phyloP scores from a whole-genome alignment of 495 filamentous ascomycete species.

The Aspergillus diversus region DNA sequence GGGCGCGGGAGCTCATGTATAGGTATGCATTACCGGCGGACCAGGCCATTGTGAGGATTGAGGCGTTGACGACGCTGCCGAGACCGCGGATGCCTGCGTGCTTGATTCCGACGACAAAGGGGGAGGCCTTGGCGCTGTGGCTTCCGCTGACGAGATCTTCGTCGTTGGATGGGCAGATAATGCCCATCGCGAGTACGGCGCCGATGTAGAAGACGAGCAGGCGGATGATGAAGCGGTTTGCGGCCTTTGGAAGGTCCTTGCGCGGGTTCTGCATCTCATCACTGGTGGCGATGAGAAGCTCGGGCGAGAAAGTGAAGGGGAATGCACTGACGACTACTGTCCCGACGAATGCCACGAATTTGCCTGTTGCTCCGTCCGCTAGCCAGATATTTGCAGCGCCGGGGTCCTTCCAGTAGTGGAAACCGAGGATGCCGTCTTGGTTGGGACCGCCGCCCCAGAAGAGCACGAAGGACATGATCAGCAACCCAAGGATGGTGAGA shows the following conservation, averaged over 20 bases:
- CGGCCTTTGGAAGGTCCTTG: too few relatives aligned
- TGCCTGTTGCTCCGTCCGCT: slow-evolving; percentile 24
- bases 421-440: slow-evolving; percentile 36
- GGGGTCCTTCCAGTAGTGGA: slow-evolving; percentile 36
- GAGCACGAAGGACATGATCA: slow-evolving; percentile 31
- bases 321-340: slow-evolving; percentile 28
- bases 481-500: slow-evolving; percentile 30
- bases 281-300: slow-evolving; percentile 25
- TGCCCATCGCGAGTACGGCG: too few relatives aligned
- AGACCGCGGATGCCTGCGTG: slow-evolving; percentile 37
- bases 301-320: slow-evolving; percentile 4
- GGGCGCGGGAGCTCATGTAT: slow-evolving; percentile 54
- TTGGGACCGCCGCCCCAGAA: slow-evolving; percentile 43
- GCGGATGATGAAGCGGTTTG: too few relatives aligned
- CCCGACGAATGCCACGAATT: slow-evolving; percentile 27
- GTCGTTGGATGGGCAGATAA: not conserved
- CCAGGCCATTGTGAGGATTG: slow-evolving; percentile 72
- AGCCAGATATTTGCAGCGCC: too few relatives aligned
- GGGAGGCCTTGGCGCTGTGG: too few relatives aligned
- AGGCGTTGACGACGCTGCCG: slow-evolving; percentile 68
- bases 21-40: slow-evolving; percentile 58
- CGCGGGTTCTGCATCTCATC: too few relatives aligned
- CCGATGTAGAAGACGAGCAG: too few relatives aligned
- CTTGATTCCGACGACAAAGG: slow-evolving; percentile 26
- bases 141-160: too few relatives aligned